Base-by-base conservation (phyloP, 805 yeast genomes). In the Barnettozyma vustinii region DNA sequence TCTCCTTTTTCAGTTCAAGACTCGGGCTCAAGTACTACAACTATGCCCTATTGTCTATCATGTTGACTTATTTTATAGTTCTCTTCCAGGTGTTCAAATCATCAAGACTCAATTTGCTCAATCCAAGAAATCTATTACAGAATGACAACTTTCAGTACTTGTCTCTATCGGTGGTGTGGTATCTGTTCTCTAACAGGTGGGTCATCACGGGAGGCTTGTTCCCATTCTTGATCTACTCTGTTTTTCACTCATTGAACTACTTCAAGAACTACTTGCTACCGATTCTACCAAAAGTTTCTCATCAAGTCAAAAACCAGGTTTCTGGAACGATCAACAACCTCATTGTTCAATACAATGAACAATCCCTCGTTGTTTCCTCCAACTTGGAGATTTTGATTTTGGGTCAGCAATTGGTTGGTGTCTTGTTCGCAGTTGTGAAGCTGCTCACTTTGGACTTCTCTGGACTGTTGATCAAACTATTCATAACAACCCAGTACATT, bases 121-220 rank as follows among this genome's bases (percentile, higher is more conserved):
- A 62, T 65, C 45, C 56, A 62, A 45, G 61, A 61, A 54, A 82
- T 40, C 51, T 71, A 6, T 52, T 56, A 16, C 57, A 59, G 5
- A 57, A 83, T 63, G 88, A 82, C 61, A 84, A 84, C 61, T 69
- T 79, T 48, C 87, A 83, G 53, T 84, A 84, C 62, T 71, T 84
- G 48, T 58, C 73, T 19, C 58, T 77, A 53, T 71, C 72, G 54
- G 35, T 69, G 60, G 57, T 67, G 59, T 69, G 64, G 60, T 65
- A 73, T 69, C 64, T 80, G 70, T 37, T 73, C 67, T 54, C 74
- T 55, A 56, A 70, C 61, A 56, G 67, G 64, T 55, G 61, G 66
- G 57, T 72, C 53, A 60, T 77, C 35, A 59, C 70, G 5, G 78
- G 77, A 51, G 72, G 81, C 3, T 66, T 81, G 51, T 71, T 80